Percentiles rank a stretch among this genome's conserved stretches.
These are phyloP conservation scores for Mycena vulgaris DNA, from an alignment of 768 basidiomycete genomes.

Conservation along the genomic window DNA sequence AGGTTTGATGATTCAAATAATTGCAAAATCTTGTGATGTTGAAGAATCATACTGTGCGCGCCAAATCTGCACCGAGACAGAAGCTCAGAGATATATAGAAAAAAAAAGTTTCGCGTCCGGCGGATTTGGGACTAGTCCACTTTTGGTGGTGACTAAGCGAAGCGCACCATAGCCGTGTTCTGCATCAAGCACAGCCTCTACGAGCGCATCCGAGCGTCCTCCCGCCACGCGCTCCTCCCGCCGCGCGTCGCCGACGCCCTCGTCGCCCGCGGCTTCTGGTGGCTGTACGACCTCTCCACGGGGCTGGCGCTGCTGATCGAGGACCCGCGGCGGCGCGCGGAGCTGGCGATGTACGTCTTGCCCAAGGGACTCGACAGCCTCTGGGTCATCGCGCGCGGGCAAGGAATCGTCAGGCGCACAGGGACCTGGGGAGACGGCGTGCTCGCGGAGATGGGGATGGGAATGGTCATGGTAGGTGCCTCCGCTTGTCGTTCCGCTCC, in stretches of 20 bases:
- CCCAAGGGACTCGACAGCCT: slow-evolving; percentile 92
- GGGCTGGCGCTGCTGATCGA: slow-evolving; percentile 90
- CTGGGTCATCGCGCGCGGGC: slow-evolving; percentile 85
- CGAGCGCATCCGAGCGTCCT: slow-evolving; percentile 55
- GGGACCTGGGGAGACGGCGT: slow-evolving; percentile 81
- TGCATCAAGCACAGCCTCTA: slow-evolving; percentile 79
- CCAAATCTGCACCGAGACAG: too few relatives aligned
- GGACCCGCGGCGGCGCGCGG: slow-evolving; percentile 86
- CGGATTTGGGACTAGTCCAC: too few relatives aligned
- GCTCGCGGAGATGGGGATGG: too few relatives aligned
- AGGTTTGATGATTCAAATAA: too few relatives aligned
- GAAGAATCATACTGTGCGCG: too few relatives aligned
- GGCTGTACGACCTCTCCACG: slow-evolving; percentile 78
- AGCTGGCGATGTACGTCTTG: slow-evolving; percentile 92
- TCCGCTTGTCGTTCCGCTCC: too few relatives aligned
- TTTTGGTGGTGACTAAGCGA: too few relatives aligned
- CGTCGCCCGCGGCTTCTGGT: slow-evolving; percentile 80
- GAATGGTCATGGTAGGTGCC: slow-evolving; percentile 63
- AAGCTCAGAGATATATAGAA: too few relatives aligned
- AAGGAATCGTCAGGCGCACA: slow-evolving; percentile 80
- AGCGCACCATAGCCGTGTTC: slow-evolving; percentile 62
- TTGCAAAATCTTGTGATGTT: too few relatives aligned
- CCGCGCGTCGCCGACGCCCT: slow-evolving; percentile 68
- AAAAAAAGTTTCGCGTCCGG: too few relatives aligned
- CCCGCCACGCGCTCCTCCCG: slow-evolving; percentile 49